Conservation (phyloP, 1,284 basidiomycete genomes). For the Tylopilus sp. region DNA sequence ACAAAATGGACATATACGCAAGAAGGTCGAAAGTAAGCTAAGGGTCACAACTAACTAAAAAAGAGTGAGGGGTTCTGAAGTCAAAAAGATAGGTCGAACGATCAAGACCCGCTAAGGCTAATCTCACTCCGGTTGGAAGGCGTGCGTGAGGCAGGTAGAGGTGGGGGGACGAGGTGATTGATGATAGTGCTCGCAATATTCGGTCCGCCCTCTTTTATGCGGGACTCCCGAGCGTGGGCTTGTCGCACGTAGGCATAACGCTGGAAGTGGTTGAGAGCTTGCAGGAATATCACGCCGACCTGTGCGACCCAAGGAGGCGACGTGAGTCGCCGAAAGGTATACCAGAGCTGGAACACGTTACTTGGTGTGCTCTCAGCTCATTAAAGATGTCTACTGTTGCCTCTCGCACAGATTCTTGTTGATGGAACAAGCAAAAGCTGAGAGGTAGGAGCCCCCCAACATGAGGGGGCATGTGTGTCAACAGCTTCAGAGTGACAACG, state of each 20-base stretch:
- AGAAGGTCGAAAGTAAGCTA: constrained; percentile 33
- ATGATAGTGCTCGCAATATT: not conserved
- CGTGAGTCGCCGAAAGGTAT: constrained; percentile 3
- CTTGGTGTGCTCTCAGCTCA: constrained; percentile 70
- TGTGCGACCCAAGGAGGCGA: constrained; percentile 39
- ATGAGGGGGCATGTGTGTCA: constrained; percentile 75
- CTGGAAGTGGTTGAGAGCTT: constrained; percentile 88
- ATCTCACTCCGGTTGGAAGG: constrained; percentile 50
- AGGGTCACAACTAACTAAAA: constrained; percentile 1
- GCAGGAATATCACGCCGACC: constrained; percentile 84
- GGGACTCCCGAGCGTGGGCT: constrained; percentile 57
- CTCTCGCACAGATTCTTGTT: constrained; percentile 69
- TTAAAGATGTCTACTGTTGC: constrained; percentile 82
- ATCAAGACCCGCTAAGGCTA: constrained; percentile 40
- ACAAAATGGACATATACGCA: constrained; percentile 23
- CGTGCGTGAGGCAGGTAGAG: constrained; percentile 37
- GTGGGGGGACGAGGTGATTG: constrained; percentile 36
- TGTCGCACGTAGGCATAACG: constrained; percentile 80
- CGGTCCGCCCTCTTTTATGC: constrained; percentile 35
- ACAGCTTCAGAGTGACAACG: constrained; percentile 50
- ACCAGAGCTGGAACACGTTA: constrained; percentile 38
- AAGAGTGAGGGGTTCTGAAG: too few relatives aligned
- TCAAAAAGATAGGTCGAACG: not conserved
- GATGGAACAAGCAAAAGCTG: constrained; percentile 89
- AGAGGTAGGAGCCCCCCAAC: constrained; percentile 82